phyloP scores from a whole-genome alignment of 352 stramenopile genomes.

The Achlya hypogyna region DNA sequence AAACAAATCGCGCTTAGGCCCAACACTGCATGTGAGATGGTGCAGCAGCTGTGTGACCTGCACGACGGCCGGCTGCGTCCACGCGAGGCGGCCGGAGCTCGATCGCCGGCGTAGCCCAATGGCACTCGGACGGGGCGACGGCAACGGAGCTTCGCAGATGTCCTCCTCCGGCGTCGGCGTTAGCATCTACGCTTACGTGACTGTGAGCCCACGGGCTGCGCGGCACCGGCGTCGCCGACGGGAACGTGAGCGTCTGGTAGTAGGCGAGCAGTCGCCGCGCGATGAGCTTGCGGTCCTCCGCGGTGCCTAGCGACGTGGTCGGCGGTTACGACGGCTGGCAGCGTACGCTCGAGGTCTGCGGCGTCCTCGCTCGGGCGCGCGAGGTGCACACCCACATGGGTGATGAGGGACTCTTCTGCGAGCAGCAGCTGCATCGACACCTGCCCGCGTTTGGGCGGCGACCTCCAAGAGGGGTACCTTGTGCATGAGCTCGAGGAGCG shows the following conservation, averaged over 20 bases:
- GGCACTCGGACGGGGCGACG: neutral
- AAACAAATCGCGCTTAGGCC: slow-evolving; percentile 1
- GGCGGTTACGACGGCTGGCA: neutral
- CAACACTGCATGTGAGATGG: neutral
- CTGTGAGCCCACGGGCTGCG: too few species aligned
- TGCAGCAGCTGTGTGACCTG: neutral
- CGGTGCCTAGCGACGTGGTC: neutral
- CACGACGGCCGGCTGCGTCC: neutral
- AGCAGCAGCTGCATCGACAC: slow-evolving; percentile 6
- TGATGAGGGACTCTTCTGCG: neutral
- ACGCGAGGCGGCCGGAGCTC: neutral
- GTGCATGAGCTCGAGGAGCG: neutral
- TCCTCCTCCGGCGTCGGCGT: too few species aligned
- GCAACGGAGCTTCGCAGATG: too few species aligned
- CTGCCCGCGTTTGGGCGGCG: neutral
- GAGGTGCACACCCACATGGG: slow-evolving; percentile 4
- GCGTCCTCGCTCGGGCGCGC: neutral
- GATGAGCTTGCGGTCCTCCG: neutral
- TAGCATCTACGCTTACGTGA: too few species aligned
- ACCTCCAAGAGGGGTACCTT: neutral
- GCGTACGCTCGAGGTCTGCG: neutral
- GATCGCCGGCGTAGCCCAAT: neutral
- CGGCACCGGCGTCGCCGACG: neutral
- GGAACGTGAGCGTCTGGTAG: neutral
- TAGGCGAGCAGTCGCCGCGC: neutral